phyloP scores from a whole-genome alignment of 2,329 filamentous ascomycete genomes.

The Tolypocladium inflatum region DNA sequence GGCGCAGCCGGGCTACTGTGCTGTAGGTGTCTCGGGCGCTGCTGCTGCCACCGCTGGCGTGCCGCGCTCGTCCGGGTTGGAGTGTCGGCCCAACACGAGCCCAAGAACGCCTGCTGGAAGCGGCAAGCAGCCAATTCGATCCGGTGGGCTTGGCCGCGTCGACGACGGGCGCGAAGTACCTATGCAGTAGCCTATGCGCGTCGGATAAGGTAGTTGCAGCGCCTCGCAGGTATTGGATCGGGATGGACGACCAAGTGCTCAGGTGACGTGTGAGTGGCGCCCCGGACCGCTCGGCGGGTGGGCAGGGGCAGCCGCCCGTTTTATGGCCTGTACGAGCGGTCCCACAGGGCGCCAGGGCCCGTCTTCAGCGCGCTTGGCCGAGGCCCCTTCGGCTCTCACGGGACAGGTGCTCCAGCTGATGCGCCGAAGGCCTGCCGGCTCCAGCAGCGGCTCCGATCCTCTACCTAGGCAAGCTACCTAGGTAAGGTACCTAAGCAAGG shows the following conservation, averaged over 20 bases:
- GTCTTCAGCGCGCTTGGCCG: slow-evolving; percentile 1
- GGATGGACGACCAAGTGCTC: neutral
- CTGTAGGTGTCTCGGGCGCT: neutral
- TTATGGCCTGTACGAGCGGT: slow-evolving; percentile 1
- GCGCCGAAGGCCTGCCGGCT: neutral
- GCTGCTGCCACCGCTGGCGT: neutral
- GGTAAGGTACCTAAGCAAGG: no score
- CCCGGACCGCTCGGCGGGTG: neutral
- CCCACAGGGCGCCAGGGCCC: neutral
- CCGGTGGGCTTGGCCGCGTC: neutral
- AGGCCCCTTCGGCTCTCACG: slow-evolving; percentile 7
- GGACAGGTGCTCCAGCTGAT: neutral
- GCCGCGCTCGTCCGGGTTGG: neutral
- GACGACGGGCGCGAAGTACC: neutral
- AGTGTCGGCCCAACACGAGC: neutral
- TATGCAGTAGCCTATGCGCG: no score
- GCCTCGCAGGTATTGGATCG: neutral
- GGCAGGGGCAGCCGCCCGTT: slow-evolving; percentile 1
- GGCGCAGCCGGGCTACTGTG: neutral
- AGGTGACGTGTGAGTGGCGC: neutral
- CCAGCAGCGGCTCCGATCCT: neutral
- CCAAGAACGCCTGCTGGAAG: neutral
- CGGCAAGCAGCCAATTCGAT: neutral
- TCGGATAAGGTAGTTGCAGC: no score
- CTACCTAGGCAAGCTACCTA: no score